Base-by-base conservation (phyloP, 768 basidiomycete species). In the Trametes maxima region DNA sequence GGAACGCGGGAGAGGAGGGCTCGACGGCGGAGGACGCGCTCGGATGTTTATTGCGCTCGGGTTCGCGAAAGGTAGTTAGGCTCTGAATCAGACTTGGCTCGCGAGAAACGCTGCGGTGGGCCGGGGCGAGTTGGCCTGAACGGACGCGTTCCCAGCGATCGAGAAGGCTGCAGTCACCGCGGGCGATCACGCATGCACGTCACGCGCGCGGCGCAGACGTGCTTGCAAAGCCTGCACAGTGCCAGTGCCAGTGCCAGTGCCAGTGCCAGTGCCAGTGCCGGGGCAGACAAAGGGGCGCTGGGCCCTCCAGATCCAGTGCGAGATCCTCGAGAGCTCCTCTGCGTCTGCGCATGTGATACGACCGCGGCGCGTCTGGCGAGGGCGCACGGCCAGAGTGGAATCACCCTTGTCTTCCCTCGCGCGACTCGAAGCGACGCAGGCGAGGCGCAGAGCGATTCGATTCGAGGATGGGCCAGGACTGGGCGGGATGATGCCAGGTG, bases 161-260 rank as follows among this genome's bases (percentile, higher is more conserved):
- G 46, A 22, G 46, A 47, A 24, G 37, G 55, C 21, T n/a, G 44
- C 36, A 13, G 13, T 56, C 48, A 50, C 48, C 39, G 57, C 48
- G 35, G 57, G 48, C 57, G 57, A 58, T 58, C 57, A 50, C 14
- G 11, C 11, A 46, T 0, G n/a, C 2, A 21, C 57, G 48, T 58
- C 57, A 58, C 57, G 57, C 57, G 57, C 57, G 57, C 57, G 57
- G n/a, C 16, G 36, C 16, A 33, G 28, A 37, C 44, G n/a, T 55
- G 33, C 54, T 54, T 17, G 35, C 28, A 36, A 33, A 46, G 28
- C 28, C 28, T 33, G 28, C 28, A 33, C 28, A 33, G 28, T 33
- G 28, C n/a, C n/a, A n/a, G n/a, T n/a, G n/a, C n/a, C n/a, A n/a
- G n/a, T n/a, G n/a, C n/a, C n/a, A n/a, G n/a, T n/a, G n/a, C n/a